These are phyloP conservation scores for Amanita subjunquillea DNA, from an alignment of 768 basidiomycete genomes.

Conservation along the genomic window DNA sequence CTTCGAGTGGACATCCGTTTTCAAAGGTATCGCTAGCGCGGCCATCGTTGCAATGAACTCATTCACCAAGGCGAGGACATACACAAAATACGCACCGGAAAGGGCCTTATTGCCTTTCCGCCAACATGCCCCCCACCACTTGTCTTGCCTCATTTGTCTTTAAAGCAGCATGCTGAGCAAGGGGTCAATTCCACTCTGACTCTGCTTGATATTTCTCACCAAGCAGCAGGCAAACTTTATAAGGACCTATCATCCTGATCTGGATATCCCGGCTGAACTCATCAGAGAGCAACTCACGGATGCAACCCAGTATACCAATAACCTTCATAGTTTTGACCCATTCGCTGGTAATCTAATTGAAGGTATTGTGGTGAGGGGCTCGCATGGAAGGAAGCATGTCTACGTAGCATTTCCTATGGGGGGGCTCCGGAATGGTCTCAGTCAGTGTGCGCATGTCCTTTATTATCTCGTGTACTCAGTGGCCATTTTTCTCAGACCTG, in stretches of 20 bases:
- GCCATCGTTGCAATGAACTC: constrained; percentile 6
- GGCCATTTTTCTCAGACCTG: constrained; percentile 29
- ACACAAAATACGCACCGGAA: constrained; percentile 15
- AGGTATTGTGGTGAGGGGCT: constrained; percentile 19
- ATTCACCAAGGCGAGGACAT: not conserved
- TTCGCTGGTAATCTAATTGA: constrained; percentile 45
- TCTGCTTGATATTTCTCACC: not conserved
- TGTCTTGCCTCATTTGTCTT: constrained; percentile 18
- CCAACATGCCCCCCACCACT: constrained; percentile 34
- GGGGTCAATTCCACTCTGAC: constrained; percentile 35
- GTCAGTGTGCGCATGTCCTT: constrained; percentile 26
- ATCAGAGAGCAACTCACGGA: constrained; percentile 43
- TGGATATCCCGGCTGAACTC: constrained; percentile 63
- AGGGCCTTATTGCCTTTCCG: constrained; percentile 42
- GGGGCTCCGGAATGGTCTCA: constrained; percentile 44
- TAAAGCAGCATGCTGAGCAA: constrained; percentile 50
- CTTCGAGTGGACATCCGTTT: constrained; percentile 43
- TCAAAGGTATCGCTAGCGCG: constrained; percentile 13
- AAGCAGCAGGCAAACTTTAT: constrained; percentile 55
- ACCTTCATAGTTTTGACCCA: constrained; percentile 43
- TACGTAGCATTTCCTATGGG: constrained; percentile 56
- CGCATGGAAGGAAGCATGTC: constrained; percentile 15
- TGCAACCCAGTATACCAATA: constrained; percentile 26
- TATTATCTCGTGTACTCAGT: not conserved
- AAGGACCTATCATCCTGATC: constrained; percentile 59